Conservation (phyloP, 2,329 filamentous ascomycete species). For the Xylariaceae sp. region DNA sequence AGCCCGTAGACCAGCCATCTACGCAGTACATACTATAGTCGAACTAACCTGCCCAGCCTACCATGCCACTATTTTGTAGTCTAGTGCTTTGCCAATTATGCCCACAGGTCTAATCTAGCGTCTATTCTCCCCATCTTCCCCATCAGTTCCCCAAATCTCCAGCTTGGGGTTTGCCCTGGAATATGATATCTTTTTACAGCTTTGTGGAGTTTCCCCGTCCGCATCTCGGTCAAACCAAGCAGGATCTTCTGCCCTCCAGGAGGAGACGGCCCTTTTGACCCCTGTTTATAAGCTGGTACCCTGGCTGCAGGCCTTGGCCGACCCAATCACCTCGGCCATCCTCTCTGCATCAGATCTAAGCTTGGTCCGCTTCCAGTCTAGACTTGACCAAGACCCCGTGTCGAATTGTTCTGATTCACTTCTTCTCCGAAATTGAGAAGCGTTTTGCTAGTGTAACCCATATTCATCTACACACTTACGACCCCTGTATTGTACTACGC, state of each 20-base stretch:
- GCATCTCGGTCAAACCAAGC: constrained; percentile 39
- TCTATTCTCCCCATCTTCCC: constrained; percentile 25
- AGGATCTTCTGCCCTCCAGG: constrained; percentile 32
- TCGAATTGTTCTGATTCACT: constrained; percentile 28
- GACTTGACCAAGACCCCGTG: constrained; percentile 34
- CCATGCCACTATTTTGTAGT: too few species aligned
- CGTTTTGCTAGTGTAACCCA: constrained; percentile 29
- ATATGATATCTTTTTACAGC: constrained; percentile 20
- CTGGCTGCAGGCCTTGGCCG: constrained; percentile 31
- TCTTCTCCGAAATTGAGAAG: constrained; percentile 27
- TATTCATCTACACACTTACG: constrained; percentile 9
- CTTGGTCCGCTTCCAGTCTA: constrained; percentile 34
- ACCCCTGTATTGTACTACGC: constrained; percentile 21
- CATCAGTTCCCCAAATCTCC: constrained; percentile 33
- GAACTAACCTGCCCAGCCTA: too few species aligned
- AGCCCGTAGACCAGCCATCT: too few species aligned
- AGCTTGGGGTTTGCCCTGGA: constrained; percentile 27
- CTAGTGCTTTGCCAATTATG: neutral
- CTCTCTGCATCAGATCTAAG: constrained; percentile 28
- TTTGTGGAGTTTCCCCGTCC: constrained; percentile 31
- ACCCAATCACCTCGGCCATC: constrained; percentile 35
- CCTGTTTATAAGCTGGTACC: constrained; percentile 35
- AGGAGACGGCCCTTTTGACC: constrained; percentile 41
- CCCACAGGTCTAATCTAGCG: neutral
- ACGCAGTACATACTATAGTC: neutral